phyloP scores from a whole-genome alignment of 768 basidiomycete genomes.

The Hydnomerulius pinastri region DNA sequence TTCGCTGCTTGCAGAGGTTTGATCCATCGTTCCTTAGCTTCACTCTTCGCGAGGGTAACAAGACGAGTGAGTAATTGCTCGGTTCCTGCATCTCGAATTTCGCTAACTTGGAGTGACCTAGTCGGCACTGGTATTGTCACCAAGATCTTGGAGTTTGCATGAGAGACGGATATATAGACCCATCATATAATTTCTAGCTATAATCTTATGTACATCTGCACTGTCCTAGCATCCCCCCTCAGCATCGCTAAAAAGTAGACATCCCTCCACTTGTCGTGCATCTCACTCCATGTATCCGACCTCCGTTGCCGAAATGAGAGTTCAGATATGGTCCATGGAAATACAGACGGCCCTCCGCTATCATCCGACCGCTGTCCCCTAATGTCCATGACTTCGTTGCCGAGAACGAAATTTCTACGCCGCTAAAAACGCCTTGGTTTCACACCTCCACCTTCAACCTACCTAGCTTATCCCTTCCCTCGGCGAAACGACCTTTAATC shows the following conservation, averaged over 20 bases:
- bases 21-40: conserved; percentile 45
- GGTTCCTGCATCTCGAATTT: not conserved
- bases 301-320: not conserved
- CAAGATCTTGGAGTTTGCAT: conserved; percentile 63
- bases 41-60: conserved; percentile 93
- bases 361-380: not conserved
- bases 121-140: conserved; percentile 96
- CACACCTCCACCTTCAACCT: conserved; percentile 12
- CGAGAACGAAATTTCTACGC: not conserved
- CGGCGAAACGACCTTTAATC: conserved; percentile 5
- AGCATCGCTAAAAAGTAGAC: conserved; percentile 19
- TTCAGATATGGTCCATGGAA: not conserved
- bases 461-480: no score
- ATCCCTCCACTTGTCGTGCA: not conserved
- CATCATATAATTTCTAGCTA: conserved; percentile 19
- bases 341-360: not conserved
- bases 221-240: conserved; percentile 22
- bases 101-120: conserved; percentile 30
- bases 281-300: not conserved
- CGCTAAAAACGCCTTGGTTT: conserved; percentile 4
- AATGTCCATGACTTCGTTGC: conserved; percentile 6
- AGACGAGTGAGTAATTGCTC: conserved; percentile 67
- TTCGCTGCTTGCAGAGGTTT: not conserved
- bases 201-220: conserved; percentile 19
- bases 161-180: conserved; percentile 7